Evolutionary conservation across 2,329 filamentous ascomycete genomes (phyloP).

Genomic region (Annulohypoxylon truncatum): DNA sequence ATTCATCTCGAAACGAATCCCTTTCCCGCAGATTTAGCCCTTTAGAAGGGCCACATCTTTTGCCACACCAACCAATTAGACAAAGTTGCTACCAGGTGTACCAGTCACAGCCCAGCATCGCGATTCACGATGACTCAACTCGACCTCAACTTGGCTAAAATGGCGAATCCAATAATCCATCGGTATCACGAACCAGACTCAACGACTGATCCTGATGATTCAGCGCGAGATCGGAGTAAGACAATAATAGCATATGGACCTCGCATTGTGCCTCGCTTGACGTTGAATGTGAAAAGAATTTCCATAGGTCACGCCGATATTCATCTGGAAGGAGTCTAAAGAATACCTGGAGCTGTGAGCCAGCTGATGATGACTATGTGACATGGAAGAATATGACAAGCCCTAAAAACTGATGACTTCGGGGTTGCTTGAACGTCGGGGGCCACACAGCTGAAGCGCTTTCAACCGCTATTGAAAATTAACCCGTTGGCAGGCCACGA

Average conservation of each 20-base stretch:
- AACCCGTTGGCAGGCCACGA: constrained; percentile 1
- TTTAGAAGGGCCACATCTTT: constrained; percentile 22
- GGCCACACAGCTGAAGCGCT: constrained; percentile 11
- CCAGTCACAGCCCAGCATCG: constrained; percentile 40
- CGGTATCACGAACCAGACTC: constrained; percentile 31
- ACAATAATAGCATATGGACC: constrained; percentile 9
- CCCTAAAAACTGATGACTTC: constrained; percentile 4
- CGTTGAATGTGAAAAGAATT: constrained; percentile 18
- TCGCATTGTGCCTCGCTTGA: constrained; percentile 27
- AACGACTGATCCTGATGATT: constrained; percentile 17
- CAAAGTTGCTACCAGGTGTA: constrained; percentile 8
- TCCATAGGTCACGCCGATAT: constrained; percentile 25
- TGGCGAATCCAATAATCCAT: constrained; percentile 26
- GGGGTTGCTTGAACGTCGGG: constrained; percentile 11
- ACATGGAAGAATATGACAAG: constrained; percentile 19
- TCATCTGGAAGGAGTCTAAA: background rate
- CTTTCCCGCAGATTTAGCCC: constrained; percentile 39
- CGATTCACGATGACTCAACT: constrained; percentile 49
- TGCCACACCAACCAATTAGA: constrained; percentile 41
- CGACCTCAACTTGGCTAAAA: constrained; percentile 33
- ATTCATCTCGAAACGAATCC: constrained; percentile 34
- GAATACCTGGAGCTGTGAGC: background rate
- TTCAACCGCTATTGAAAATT: background rate
- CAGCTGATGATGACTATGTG: constrained; percentile 19
- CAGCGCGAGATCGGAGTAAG: constrained; percentile 37